Conservation (phyloP, 108 stramenopile genomes). For the Cyclotella distinguenda region DNA sequence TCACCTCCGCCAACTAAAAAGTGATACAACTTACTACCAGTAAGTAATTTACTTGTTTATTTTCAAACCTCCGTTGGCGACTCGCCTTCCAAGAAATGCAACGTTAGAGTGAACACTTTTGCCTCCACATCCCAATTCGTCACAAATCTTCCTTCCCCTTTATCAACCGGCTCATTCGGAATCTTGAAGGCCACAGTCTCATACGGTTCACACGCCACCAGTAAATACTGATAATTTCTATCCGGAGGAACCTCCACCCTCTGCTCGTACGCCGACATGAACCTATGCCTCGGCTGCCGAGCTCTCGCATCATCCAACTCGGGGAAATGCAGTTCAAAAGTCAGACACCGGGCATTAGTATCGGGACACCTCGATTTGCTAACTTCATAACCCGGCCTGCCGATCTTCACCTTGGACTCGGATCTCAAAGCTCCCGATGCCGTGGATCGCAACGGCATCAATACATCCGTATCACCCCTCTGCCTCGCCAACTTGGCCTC, state of each 20-base stretch:
- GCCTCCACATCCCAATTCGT: slow-evolving; percentile 93
- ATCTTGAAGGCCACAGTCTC: slow-evolving; percentile 99
- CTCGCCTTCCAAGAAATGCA: slow-evolving; percentile 70
- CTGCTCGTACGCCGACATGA: slow-evolving; percentile 99
- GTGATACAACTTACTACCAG: background rate
- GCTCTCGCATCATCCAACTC: slow-evolving; percentile 86
- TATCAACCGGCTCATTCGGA: slow-evolving; percentile 94
- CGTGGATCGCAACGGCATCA: slow-evolving; percentile 31
- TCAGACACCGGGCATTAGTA: slow-evolving; percentile 84
- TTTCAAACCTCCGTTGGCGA: background rate
- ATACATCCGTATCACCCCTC: slow-evolving; percentile 54
- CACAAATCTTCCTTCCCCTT: slow-evolving; percentile 88
- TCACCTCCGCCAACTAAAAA: too few relatives aligned
- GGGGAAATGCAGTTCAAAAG: slow-evolving; percentile 96
- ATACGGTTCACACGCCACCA: slow-evolving; percentile 99
- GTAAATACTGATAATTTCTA: slow-evolving; percentile 93
- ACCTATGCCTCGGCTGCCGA: slow-evolving; percentile 96
- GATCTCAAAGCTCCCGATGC: background rate
- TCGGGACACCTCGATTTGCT: slow-evolving; percentile 88
- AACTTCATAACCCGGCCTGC: slow-evolving; percentile 98
- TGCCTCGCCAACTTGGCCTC: slow-evolving; percentile 69
- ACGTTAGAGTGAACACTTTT: slow-evolving; percentile 89
- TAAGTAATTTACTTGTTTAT: background rate
- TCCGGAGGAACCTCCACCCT: slow-evolving; percentile 93
- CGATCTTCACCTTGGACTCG: slow-evolving; percentile 81